Evolutionary conservation across 352 stramenopile genomes (phyloP).

Genomic region (Discostella stelligera): DNA sequence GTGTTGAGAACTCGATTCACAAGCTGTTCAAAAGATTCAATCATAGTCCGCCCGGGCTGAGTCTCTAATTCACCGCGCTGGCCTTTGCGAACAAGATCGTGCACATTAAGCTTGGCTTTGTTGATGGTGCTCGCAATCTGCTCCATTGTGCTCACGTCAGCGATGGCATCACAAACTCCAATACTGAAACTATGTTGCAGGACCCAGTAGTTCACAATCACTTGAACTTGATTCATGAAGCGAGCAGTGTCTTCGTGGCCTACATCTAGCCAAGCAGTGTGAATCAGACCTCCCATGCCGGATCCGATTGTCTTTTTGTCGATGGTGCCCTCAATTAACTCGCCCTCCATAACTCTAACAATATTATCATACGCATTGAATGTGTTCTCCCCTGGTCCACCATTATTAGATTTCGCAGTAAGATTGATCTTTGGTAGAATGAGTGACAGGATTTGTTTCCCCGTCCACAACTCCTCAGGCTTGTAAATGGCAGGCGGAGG

Average conservation of each 20-base stretch:
- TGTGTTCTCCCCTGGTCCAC: slow-evolving; percentile 89
- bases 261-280: slow-evolving; percentile 92
- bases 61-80: slow-evolving; percentile 95
- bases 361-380: slow-evolving; percentile 94
- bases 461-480: slow-evolving; percentile 93
- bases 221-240: slow-evolving; percentile 93
- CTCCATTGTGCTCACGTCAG: slow-evolving; percentile 95
- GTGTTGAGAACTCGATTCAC: slow-evolving; percentile 95
- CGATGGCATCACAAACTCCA: slow-evolving; percentile 97
- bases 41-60: slow-evolving; percentile 98
- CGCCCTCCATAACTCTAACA: slow-evolving; percentile 96
- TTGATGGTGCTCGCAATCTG: slow-evolving; percentile 99
- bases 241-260: slow-evolving; percentile 81
- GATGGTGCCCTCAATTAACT: slow-evolving; percentile 97
- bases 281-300: slow-evolving; percentile 94
- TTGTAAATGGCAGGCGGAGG: slow-evolving; percentile 96
- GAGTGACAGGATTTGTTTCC: slow-evolving; percentile 97
- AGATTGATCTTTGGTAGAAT: slow-evolving; percentile 98
- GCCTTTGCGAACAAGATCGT: slow-evolving; percentile 94
- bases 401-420: slow-evolving; percentile 90
- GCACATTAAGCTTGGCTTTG: slow-evolving; percentile 91
- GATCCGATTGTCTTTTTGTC: slow-evolving; percentile 99
- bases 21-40: slow-evolving; percentile 97
- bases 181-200: slow-evolving; percentile 97
- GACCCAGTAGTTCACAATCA: slow-evolving; percentile 98